Base-by-base conservation (phyloP, 257 asterid genomes). In the Scutellaria baicalensis region DNA sequence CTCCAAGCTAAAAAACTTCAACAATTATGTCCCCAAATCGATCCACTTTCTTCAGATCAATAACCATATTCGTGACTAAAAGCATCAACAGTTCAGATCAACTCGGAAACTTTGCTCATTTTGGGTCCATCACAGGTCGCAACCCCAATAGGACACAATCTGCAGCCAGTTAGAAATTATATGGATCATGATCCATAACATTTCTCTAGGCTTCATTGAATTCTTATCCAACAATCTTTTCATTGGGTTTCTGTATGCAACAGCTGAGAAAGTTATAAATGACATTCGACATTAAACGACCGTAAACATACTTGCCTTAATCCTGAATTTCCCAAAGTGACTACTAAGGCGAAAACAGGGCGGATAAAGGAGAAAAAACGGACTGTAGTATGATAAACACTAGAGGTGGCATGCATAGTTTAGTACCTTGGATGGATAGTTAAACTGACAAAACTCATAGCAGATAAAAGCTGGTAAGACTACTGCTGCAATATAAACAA, bases 391-490 rank as follows among this genome's bases (percentile, higher is more conserved):
- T 9, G 18, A 7, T 27, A 38, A 10, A 17, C 40, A 68, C 45
- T 21, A 31, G 33, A 27, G 33, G 33, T 27, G 4, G 35, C 45
- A 40, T 55, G 50, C 55, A 52, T 21, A 20, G 31, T 40, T 39
- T 68, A 54, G 44, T 21, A 8, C 31, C 71, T 68, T 55, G 44
- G 27, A 42, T 54, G 52, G 64, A 56, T 33, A 33, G 40, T 45
- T 9, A 17, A 55, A 56, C 78, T 73, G 57, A 66, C 78, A 66
- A 59, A 74, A 67, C 39, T 51, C 68, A 54, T 40, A 67, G 42
- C 68, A 67, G 18, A 65, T 9, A 35, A 49, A 70, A 48, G 43
- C 60, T 35, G n/a, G 45, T 35, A 56, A 66, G 23, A 68, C 50
- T 38, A 52, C 20, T 16, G 35, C 42, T 13, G 17, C 12, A 21